Conservation (phyloP, 2,329 filamentous ascomycete species). For the Colletotrichum tropicale region DNA sequence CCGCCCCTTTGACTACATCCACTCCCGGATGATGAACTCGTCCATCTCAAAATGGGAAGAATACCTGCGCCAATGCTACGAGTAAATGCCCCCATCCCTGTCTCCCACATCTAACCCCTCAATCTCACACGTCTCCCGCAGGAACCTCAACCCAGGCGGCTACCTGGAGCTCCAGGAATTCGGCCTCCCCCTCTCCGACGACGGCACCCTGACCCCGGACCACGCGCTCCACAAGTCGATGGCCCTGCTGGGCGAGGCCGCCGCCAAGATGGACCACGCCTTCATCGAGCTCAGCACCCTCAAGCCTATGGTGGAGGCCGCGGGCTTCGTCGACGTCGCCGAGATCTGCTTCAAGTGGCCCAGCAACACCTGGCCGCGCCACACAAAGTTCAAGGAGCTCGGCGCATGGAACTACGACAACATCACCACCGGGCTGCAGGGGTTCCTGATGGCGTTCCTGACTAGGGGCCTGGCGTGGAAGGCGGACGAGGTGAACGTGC, state of each 20-base stretch:
- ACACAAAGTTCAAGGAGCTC: conserved; percentile 36
- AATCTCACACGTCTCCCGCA: conserved; percentile 37
- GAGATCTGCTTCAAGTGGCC: conserved; percentile 37
- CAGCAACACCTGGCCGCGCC: conserved; percentile 40
- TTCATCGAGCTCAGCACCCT: conserved; percentile 12
- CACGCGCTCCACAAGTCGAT: conserved; percentile 25
- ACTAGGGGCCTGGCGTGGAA: conserved; percentile 40
- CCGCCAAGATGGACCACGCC: conserved; percentile 9
- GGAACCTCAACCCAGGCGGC: conserved; percentile 12
- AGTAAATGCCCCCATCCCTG: conserved; percentile 35
- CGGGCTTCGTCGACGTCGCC: conserved; percentile 37
- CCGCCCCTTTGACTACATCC: conserved; percentile 62
- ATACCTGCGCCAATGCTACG: conserved; percentile 51
- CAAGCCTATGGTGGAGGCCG: conserved; percentile 25
- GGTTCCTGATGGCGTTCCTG: conserved; percentile 38
- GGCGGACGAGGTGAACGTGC: conserved; percentile 30
- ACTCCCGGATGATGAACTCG: conserved; percentile 60
- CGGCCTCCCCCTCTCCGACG: conserved; percentile 13
- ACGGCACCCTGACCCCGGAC: conserved; percentile 6
- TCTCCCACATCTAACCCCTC: conserved; percentile 30
- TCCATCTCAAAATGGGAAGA: conserved; percentile 59
- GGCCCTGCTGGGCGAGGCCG: conserved; percentile 26
- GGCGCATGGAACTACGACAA: conserved; percentile 37
- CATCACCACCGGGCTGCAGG: conserved; percentile 34
- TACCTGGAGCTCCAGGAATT: conserved; percentile 20